Evolutionary conservation across 2,329 filamentous ascomycete genomes (phyloP).

Genomic region (Colletotrichum theobromicola): DNA sequence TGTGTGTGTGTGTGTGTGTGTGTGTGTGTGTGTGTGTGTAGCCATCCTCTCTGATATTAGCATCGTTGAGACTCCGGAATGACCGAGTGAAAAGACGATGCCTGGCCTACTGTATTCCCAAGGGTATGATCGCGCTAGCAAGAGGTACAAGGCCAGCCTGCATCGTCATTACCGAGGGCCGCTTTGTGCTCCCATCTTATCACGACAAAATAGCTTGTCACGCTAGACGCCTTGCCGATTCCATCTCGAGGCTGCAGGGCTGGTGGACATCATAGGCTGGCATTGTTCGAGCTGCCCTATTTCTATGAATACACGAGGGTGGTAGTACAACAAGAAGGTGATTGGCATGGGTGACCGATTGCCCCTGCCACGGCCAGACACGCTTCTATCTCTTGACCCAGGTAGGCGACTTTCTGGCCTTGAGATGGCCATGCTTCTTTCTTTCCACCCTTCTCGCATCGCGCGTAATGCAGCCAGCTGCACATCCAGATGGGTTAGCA

Average conservation of each 20-base stretch:
- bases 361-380: background rate
- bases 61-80: background rate
- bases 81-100: background rate
- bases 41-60: background rate
- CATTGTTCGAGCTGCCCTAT: conserved; percentile 11
- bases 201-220: background rate
- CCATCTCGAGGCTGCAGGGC: background rate
- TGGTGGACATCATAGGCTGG: conserved; percentile 16
- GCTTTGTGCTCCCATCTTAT: background rate
- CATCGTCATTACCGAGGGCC: background rate
- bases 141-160: background rate
- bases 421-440: conserved; percentile 95
- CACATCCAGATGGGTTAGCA: conserved; percentile 47
- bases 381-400: conserved; percentile 83
- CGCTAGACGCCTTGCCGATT: background rate
- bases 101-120: background rate
- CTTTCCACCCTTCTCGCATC: conserved; percentile 93
- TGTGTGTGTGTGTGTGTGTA: no score
- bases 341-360: background rate
- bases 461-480: conserved; percentile 91
- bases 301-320: conserved; percentile 21
- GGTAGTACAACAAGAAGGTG: conserved; percentile 11
- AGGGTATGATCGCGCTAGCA: background rate
- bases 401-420: conserved; percentile 96
- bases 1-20: no score